These are phyloP conservation scores for Raffaelea arxii DNA, from an alignment of 2,329 filamentous ascomycete species.

Conservation along the genomic window DNA sequence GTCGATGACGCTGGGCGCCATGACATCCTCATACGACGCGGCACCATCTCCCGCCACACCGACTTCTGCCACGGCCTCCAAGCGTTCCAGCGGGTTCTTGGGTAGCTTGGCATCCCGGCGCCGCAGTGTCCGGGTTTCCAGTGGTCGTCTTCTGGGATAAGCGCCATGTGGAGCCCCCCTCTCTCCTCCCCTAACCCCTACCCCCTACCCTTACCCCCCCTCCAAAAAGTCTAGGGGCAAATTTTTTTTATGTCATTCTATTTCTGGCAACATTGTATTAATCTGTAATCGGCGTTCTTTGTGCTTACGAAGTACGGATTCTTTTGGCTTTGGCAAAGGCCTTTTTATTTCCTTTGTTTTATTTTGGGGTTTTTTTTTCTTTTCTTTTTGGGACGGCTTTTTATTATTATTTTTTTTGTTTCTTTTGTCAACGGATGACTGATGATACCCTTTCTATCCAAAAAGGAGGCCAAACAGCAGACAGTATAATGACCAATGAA, in stretches of 20 bases:
- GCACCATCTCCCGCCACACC: too few relatives aligned
- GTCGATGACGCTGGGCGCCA: constrained; percentile 6
- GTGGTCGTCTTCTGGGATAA: neutral
- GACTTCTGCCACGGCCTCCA: too few relatives aligned
- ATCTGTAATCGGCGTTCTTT: too few relatives aligned
- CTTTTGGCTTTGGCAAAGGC: too few relatives aligned
- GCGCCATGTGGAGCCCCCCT: too few relatives aligned
- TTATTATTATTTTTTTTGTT: neutral
- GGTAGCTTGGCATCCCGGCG: neutral
- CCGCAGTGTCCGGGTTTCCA: neutral
- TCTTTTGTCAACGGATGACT: neutral
- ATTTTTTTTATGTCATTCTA: too few relatives aligned
- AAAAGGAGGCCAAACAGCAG: neutral
- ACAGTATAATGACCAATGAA: neutral
- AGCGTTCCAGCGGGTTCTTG: too few relatives aligned
- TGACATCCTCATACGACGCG: constrained; percentile 18
- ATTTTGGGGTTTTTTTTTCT: neutral
- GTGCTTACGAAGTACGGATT: too few relatives aligned
- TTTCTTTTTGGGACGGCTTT: neutral
- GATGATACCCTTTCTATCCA: constrained; percentile 1
- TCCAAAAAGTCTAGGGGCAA: too few relatives aligned
- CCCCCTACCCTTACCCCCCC: too few relatives aligned
- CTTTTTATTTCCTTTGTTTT: neutral
- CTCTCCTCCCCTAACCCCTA: too few relatives aligned
- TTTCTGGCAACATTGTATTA: too few relatives aligned